Base-by-base conservation (phyloP, 495 filamentous ascomycete genomes). In the Talaromyces wortmannii region DNA sequence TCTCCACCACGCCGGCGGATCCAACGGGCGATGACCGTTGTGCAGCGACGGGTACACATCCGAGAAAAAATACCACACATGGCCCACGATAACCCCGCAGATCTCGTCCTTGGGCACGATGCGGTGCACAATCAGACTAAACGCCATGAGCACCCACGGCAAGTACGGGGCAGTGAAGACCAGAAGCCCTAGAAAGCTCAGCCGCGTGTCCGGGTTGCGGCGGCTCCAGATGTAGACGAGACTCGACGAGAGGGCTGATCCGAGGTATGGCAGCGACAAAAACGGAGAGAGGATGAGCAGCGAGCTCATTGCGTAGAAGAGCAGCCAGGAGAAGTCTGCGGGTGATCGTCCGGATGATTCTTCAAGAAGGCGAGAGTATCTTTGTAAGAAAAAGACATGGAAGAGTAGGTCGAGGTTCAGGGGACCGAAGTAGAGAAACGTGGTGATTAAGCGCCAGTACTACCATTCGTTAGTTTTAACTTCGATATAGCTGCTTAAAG, bases 211-310 rank as follows among this genome's bases (percentile, higher is more conserved):
- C 4, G 94, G 94, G 69, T 98, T 97, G 50, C 92, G 83, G 30
- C 95, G 80, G 56, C 91, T 91, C 94, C 94, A 98, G 66, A 98
- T 95, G 67, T 98, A 98, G n/a, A 97, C 92, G 49, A 98, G 74
- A 8, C 85, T 92, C 45, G 88, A 92, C 6, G 88, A 94, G 13
- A 97, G 78, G 15, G 95, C 89, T 31, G 89, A 86, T 32, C 94
- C 94, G 10, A 98, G 83, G 73, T 96, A 98, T 0, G 89, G 90
- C 72, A 97, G 89, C 31, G 86, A 88, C 42, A 97, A 74, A 57
- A 78, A 73, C 0, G 94, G 92, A 43, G 91, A 95, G 33, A 97
- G 81, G 29, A 74, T 64, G 31, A 98, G 77, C 4, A 97, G 82
- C 48, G 85, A 84, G 0, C 80, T 75, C 62, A 83, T 88, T 48